Evolutionary conservation across 768 basidiomycete genomes (phyloP), one percentile per base, ranked within the genome.

Genomic region (Lentinula aciculospora): DNA sequence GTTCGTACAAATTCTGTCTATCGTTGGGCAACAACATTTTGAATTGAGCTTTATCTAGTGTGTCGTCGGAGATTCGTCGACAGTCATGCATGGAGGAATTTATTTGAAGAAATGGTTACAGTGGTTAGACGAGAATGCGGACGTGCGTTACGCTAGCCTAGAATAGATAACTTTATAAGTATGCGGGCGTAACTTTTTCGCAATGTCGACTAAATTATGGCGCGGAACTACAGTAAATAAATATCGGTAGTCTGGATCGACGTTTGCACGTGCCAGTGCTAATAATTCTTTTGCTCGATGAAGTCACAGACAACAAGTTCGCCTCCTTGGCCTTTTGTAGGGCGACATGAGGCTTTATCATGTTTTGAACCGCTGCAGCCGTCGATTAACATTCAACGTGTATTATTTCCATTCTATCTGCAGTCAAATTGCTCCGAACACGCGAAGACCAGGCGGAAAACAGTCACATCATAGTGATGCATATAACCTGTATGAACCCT

Each of bases 31-130:
- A 13, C 15, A 42, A 44, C 31, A 13, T 42, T 19, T 60, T 4
- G n/a, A n/a, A n/a, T n/a, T n/a, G n/a, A n/a, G n/a, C n/a, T n/a
- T n/a, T n/a, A n/a, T 47, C 17, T 58, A 96, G 92, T 96, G 94
- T 63, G 72, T 99, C 1, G 83, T 99, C 0, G 97, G 97, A 1
- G 97, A 99, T 68, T 95, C 94, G 0, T 88, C 87, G 1, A 98
- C 96, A 0, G 87, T 98, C 3, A 75, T 79, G 31, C 87, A 95
- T 64, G 96, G 96, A 4, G 84, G 91, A 23, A 66, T 76, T 39
- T 98, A 90, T 71, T 71, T 99, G 36, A 92, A 90, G 69, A 82
- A 81, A 60, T 99, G 97, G 97, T 81, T 97, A 63, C 73, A 76
- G 3, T 98, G 94, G 92, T 72, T 98, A 12, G 96, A 98, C 62